A percentile compares a stretch with the other conserved stretches of the same genome.
phyloP scores from a whole-genome alignment of 305 asterid species.

The Ilex paraguariensis region DNA sequence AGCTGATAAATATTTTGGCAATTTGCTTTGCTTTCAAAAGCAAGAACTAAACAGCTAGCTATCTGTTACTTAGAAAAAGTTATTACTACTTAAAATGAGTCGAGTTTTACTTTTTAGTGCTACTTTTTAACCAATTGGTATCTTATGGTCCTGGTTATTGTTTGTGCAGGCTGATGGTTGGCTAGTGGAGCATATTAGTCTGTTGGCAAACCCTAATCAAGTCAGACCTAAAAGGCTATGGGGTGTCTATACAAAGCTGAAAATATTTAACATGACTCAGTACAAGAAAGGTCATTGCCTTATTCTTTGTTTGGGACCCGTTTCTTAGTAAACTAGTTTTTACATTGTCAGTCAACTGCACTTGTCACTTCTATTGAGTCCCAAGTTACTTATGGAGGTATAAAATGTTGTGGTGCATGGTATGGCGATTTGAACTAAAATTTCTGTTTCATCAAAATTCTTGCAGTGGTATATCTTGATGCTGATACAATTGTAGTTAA shows the following conservation, averaged over 20 bases:
- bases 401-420: neutral
- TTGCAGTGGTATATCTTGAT: slow-evolving; percentile 96
- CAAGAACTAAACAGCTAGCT: too few species aligned
- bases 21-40: too few species aligned
- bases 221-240: slow-evolving; percentile 88
- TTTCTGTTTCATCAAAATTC: slow-evolving; percentile 9
- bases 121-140: too few species aligned
- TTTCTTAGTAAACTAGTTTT: neutral
- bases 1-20: too few species aligned
- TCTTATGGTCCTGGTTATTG: slow-evolving; percentile 7
- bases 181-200: slow-evolving; percentile 84
- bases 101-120: too few species aligned
- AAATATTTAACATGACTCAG: slow-evolving; percentile 86
- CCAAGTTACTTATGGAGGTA: neutral
- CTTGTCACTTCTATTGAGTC: neutral
- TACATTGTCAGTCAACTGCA: too few species aligned
- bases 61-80: too few species aligned
- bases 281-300: slow-evolving; percentile 74
- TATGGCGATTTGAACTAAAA: neutral
- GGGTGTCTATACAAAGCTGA: slow-evolving; percentile 98
- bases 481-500: slow-evolving; percentile 97
- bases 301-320: neutral
- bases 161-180: slow-evolving; percentile 87
- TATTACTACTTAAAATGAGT: too few species aligned
- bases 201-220: slow-evolving; percentile 89